Evolutionary conservation across 1,284 basidiomycete genomes (phyloP).

Genomic region (Papiliotrema laurentii): DNA sequence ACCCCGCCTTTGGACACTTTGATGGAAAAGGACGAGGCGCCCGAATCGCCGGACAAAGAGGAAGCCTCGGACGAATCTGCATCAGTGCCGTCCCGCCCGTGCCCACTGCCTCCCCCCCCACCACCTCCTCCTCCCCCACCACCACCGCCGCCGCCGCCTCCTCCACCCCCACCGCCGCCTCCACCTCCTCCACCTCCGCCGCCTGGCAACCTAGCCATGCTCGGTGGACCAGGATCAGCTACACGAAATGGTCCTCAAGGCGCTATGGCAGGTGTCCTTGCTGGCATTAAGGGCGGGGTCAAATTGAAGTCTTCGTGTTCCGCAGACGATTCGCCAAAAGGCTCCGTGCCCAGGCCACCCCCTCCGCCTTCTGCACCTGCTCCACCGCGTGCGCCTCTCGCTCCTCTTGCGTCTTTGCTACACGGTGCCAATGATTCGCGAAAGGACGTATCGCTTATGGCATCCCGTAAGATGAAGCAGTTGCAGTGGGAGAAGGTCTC

Average conservation of each 20-base stretch:
- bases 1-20: conserved; percentile 12
- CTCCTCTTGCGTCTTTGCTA: conserved; percentile 33
- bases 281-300: conserved; percentile 41
- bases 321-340: conserved; percentile 10
- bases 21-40: conserved; percentile 14
- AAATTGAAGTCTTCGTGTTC: conserved; percentile 26
- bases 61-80: no score
- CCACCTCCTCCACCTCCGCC: conserved; percentile 44
- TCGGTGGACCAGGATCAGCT: conserved; percentile 7
- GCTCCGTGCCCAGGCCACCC: conserved; percentile 7
- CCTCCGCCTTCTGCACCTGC: conserved; percentile 18
- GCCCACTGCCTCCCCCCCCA: no score
- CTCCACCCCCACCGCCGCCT: conserved; percentile 34
- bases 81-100: neutral
- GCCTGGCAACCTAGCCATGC: conserved; percentile 17
- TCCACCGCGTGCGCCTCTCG: conserved; percentile 33
- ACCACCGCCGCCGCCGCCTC: conserved; percentile 42
- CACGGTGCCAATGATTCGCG: conserved; percentile 51
- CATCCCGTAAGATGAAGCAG: conserved; percentile 92
- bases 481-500: conserved; percentile 97
- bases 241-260: conserved; percentile 1
- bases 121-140: conserved; percentile 28
- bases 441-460: conserved; percentile 80
- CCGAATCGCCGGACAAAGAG: neutral
- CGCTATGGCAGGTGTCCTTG: conserved; percentile 41